Evolutionary conservation across 1,284 basidiomycete species (phyloP).

Genomic region (Cryptococcus neoformans): DNA sequence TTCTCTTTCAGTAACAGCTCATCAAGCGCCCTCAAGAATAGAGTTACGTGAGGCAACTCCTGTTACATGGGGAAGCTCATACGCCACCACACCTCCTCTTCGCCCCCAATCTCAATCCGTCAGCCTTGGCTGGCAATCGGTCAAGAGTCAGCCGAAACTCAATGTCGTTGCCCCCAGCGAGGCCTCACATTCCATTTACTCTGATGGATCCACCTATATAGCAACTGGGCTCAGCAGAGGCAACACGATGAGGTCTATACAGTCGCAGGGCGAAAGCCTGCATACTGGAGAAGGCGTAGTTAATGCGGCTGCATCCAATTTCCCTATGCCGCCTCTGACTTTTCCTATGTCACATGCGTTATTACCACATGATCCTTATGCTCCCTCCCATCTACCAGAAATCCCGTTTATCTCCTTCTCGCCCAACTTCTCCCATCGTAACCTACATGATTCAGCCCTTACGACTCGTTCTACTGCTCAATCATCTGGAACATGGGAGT

Average conservation of each 20-base stretch:
- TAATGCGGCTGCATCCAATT: not conserved
- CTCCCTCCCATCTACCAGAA: not conserved
- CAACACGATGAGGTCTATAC: not conserved
- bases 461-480: slow-evolving; percentile 8
- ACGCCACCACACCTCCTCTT: not conserved
- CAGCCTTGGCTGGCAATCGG: not conserved
- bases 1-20: no score
- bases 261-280: not conserved
- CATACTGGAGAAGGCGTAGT: not conserved
- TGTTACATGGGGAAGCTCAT: not conserved
- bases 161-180: not conserved
- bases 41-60: not conserved
- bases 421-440: not conserved
- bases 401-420: slow-evolving; percentile 1
- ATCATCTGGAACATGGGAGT: slow-evolving; percentile 15
- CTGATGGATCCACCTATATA: not conserved
- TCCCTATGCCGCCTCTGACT: not conserved
- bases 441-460: slow-evolving; percentile 2
- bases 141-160: not conserved
- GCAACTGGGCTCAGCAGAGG: not conserved
- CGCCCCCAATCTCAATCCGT: not conserved
- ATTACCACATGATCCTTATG: not conserved
- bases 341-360: not conserved
- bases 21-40: no score
- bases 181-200: slow-evolving; percentile 1